These are phyloP conservation scores for Mycosphaerella arachidis DNA, from an alignment of 2,329 filamentous ascomycete species.

Conservation along the genomic window DNA sequence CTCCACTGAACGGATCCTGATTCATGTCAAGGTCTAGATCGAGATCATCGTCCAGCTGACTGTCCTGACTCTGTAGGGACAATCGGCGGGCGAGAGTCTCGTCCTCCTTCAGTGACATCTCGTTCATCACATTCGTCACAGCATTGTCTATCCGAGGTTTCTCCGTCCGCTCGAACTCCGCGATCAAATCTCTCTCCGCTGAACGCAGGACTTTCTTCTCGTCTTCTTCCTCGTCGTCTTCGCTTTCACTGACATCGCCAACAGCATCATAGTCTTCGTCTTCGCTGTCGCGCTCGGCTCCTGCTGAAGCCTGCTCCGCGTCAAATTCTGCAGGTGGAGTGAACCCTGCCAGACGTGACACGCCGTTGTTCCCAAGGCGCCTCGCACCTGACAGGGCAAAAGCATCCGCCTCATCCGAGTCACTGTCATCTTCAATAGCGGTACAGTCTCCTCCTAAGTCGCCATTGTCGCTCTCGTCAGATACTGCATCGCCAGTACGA, in stretches of 20 bases:
- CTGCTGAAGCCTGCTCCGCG: slow-evolving; percentile 15
- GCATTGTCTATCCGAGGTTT: slow-evolving; percentile 17
- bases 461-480: slow-evolving; percentile 23
- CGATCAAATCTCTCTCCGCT: slow-evolving; percentile 27
- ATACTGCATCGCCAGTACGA: slow-evolving; percentile 17
- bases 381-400: slow-evolving; percentile 31
- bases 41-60: slow-evolving; percentile 9
- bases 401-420: slow-evolving; percentile 25
- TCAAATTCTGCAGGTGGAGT: slow-evolving; percentile 6
- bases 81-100: slow-evolving; percentile 21
- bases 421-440: slow-evolving; percentile 19
- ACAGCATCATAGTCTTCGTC: slow-evolving; percentile 30
- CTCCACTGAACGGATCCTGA: slow-evolving; percentile 30
- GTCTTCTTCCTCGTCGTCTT: slow-evolving; percentile 25
- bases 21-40: slow-evolving; percentile 16
- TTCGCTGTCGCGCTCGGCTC: slow-evolving; percentile 13
- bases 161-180: slow-evolving; percentile 28
- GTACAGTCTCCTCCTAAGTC: slow-evolving; percentile 19
- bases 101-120: slow-evolving; percentile 14
- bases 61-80: slow-evolving; percentile 23
- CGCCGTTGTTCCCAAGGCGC: slow-evolving; percentile 12
- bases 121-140: slow-evolving; percentile 24
- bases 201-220: slow-evolving; percentile 22
- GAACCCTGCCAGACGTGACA: slow-evolving; percentile 29
- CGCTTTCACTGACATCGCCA: slow-evolving; percentile 30